Percentiles rank a stretch among this genome's conserved stretches.
Evolutionary conservation across 768 basidiomycete species (phyloP).

Genomic region (Tylopilus subfusipes): DNA sequence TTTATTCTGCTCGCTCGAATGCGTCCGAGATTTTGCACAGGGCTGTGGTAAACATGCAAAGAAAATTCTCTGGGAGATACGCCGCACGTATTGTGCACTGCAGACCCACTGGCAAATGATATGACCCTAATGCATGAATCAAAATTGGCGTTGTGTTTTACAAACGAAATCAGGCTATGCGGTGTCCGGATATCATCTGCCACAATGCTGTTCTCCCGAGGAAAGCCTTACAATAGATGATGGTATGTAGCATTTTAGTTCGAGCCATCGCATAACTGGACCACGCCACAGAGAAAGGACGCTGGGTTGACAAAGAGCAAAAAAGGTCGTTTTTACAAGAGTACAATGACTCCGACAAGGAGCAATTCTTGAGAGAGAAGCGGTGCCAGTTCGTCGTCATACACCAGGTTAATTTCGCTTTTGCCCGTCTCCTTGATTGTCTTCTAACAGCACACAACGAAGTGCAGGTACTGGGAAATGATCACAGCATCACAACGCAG

Average conservation of each 20-base stretch:
- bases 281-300: no score
- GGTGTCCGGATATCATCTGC: no score
- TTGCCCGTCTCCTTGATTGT: neutral
- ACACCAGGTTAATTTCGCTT: neutral
- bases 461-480: neutral
- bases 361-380: neutral
- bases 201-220: no score
- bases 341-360: neutral
- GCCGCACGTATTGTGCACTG: neutral
- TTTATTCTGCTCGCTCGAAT: neutral
- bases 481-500: neutral
- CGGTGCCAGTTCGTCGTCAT: neutral
- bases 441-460: neutral
- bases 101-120: no score
- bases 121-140: no score
- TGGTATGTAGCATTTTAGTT: no score
- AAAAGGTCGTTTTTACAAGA: neutral
- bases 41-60: constrained; percentile 6
- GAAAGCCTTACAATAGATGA: no score
- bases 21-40: neutral
- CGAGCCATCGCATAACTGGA: no score
- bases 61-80: constrained; percentile 8
- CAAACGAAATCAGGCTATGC: no score
- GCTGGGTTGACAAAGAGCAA: no score
- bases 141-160: no score